A percentile compares a stretch with the other conserved stretches of the same genome.
phyloP scores from a whole-genome alignment of 176 grass and related monocot genomes.

The Otatea glauca region DNA sequence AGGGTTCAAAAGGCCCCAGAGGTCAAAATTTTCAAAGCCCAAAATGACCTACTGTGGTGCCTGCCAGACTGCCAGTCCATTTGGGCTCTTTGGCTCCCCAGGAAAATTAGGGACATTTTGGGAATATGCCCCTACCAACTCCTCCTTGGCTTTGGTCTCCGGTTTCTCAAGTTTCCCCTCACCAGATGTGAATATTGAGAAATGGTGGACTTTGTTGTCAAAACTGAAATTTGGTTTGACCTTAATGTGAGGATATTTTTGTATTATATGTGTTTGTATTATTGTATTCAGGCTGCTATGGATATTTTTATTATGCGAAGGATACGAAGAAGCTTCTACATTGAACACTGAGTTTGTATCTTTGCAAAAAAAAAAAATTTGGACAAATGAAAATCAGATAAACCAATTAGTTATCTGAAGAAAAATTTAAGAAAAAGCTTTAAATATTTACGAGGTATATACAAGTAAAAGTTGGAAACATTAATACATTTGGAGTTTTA shows the following conservation, averaged over 20 bases:
- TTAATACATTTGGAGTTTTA: too few relatives aligned
- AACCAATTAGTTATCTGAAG: background rate
- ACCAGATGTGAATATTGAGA: background rate
- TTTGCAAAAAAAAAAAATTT: background rate
- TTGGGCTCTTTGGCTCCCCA: slow-evolving; percentile 6
- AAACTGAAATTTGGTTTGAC: background rate
- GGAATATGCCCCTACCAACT: slow-evolving; percentile 49
- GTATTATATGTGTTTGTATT: background rate
- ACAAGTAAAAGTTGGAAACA: too few relatives aligned
- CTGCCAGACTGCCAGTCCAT: background rate
- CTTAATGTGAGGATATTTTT: background rate
- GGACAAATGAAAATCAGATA: background rate
- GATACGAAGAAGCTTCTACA: background rate
- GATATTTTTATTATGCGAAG: background rate
- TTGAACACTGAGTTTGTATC: background rate
- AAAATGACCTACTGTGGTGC: background rate
- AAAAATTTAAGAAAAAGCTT: background rate
- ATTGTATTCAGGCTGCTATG: background rate
- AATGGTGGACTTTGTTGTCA: background rate
- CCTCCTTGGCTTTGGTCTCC: too few relatives aligned
- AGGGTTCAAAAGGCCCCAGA: slow-evolving; percentile 9
- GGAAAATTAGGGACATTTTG: slow-evolving; percentile 29
- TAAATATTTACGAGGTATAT: too few relatives aligned
- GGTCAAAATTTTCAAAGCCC: slow-evolving; percentile 10
- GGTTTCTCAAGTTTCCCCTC: background rate